Evolutionary conservation across 2,329 filamentous ascomycete genomes (phyloP).

Genomic region (Diplodia seriata): DNA sequence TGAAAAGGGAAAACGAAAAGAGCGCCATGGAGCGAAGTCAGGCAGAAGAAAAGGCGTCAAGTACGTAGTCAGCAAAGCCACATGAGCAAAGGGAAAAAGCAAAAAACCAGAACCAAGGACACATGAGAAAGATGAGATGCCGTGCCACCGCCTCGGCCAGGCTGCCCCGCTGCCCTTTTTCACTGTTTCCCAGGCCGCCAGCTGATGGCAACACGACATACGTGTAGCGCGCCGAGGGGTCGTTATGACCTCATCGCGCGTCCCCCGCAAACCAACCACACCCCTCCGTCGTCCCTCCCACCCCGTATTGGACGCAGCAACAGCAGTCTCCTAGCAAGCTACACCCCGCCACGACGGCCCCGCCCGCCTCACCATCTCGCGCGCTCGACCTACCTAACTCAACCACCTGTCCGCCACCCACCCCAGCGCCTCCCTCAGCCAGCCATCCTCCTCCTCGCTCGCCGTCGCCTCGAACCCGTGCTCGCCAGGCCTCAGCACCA

Average conservation of each 20-base stretch:
- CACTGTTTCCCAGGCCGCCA: not conserved
- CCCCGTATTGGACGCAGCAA: not conserved
- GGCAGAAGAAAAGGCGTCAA: not conserved
- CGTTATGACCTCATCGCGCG: slow-evolving; percentile 15
- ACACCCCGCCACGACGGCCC: not conserved
- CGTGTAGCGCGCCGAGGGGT: not conserved
- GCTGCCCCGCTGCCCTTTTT: slow-evolving; percentile 3
- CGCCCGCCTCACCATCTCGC: too few species aligned
- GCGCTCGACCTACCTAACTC: not conserved
- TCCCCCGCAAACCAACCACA: slow-evolving; percentile 9
- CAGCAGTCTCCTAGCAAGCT: not conserved
- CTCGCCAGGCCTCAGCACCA: slow-evolving; percentile 35
- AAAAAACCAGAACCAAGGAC: not conserved
- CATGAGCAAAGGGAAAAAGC: not conserved
- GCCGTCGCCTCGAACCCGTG: slow-evolving; percentile 43
- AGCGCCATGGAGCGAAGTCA: not conserved
- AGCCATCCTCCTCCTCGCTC: slow-evolving; percentile 7
- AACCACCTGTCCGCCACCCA: slow-evolving; percentile 43
- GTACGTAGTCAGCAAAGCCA: not conserved
- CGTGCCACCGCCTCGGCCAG: not conserved
- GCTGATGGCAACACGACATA: slow-evolving; percentile 6
- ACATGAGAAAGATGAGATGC: not conserved
- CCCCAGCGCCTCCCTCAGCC: slow-evolving; percentile 29
- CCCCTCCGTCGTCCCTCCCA: not conserved
- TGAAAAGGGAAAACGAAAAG: slow-evolving; percentile 13